Evolutionary conservation across 305 asterid species (phyloP).

Genomic region (Coffea humblotiana): DNA sequence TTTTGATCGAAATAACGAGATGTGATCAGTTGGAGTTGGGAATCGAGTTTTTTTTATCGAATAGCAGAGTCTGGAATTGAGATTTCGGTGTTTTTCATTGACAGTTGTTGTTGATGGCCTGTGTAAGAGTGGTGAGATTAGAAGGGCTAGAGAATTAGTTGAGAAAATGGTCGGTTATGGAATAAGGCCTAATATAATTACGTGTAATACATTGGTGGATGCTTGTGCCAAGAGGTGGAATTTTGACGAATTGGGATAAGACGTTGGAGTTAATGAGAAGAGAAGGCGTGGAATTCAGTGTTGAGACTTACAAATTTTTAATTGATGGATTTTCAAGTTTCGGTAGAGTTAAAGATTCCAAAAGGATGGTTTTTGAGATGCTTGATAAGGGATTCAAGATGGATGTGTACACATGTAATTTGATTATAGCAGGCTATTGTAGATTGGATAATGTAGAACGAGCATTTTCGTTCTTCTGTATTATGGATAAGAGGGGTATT

Average conservation of each 20-base stretch:
- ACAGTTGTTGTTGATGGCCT: constrained; percentile 45
- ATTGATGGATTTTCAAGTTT: constrained; percentile 41
- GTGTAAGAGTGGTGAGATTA: constrained; percentile 39
- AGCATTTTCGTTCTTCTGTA: constrained; percentile 24
- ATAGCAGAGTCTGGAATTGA: constrained; percentile 33
- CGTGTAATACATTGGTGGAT: constrained; percentile 40
- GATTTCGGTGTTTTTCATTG: constrained; percentile 42
- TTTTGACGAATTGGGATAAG: constrained; percentile 36
- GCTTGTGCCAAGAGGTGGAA: constrained; percentile 45
- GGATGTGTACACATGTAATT: constrained; percentile 28
- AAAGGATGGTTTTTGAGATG: constrained; percentile 38
- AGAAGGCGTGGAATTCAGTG: constrained; percentile 31
- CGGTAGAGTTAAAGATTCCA: constrained; percentile 39
- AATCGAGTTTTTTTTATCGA: constrained; percentile 34
- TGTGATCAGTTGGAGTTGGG: constrained; percentile 32
- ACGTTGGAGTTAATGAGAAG: constrained; percentile 28
- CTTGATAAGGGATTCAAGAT: constrained; percentile 32
- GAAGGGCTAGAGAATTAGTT: constrained; percentile 39
- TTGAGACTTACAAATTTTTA: constrained; percentile 31
- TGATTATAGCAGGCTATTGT: constrained; percentile 37
- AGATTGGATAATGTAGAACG: constrained; percentile 28
- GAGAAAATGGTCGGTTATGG: constrained; percentile 35
- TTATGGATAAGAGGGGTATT: constrained; percentile 23
- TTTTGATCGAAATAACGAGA: constrained; percentile 32
- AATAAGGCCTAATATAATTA: constrained; percentile 38